phyloP scores from a whole-genome alignment of 371 early-diverging fungal species.

The Actinomortierella ambigua region DNA sequence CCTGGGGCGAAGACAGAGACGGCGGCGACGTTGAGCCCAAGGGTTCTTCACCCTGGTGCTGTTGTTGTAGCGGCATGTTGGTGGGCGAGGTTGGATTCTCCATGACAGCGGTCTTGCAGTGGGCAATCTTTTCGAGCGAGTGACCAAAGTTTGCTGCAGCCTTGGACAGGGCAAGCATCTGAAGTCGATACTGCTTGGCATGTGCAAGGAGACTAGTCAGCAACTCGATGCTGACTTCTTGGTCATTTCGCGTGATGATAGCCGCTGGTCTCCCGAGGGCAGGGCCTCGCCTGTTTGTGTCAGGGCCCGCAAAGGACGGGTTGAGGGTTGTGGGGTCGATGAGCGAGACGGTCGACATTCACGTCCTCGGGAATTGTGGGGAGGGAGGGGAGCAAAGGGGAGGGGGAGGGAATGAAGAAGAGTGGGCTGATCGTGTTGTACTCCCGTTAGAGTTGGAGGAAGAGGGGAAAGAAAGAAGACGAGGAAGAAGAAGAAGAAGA shows the following conservation, averaged over 20 bases:
- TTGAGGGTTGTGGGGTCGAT: slow-evolving; percentile 44
- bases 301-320: slow-evolving; percentile 43
- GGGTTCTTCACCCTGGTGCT: too few relatives aligned
- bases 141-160: slow-evolving; percentile 58
- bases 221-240: slow-evolving; percentile 31
- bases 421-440: neutral
- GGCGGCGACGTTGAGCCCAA: too few relatives aligned
- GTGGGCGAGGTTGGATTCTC: slow-evolving; percentile 5
- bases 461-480: neutral
- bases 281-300: slow-evolving; percentile 12
- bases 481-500: neutral
- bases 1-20: too few relatives aligned
- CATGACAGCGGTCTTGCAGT: slow-evolving; percentile 49
- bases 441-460: neutral
- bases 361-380: neutral
- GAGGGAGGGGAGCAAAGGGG: neutral
- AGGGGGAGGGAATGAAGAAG: neutral
- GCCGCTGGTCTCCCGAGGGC: slow-evolving; percentile 25
- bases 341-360: slow-evolving; percentile 37
- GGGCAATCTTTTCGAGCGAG: slow-evolving; percentile 55
- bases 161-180: slow-evolving; percentile 51
- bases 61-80: too few relatives aligned
- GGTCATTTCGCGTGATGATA: slow-evolving; percentile 39
- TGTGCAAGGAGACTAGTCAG: slow-evolving; percentile 42
- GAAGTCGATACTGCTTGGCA: slow-evolving; percentile 54